These are phyloP conservation scores for Dinochytrium kinnereticum DNA, from an alignment of 371 early-diverging fungal genomes.

Conservation along the genomic window DNA sequence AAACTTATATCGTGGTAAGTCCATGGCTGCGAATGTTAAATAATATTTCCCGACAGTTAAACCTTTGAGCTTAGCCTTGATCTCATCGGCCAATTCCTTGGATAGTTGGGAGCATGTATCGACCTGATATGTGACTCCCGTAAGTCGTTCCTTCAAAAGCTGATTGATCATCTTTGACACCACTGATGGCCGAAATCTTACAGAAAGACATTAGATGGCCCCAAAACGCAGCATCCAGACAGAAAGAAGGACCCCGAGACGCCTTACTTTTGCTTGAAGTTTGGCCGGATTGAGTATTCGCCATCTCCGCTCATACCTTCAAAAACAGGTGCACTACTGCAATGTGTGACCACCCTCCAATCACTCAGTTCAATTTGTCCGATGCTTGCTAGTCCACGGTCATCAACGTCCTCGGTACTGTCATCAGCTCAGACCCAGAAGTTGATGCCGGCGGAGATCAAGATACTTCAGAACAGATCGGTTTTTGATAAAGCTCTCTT, in stretches of 20 bases:
- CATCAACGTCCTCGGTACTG: background rate
- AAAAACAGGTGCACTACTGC: background rate
- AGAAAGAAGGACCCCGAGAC: background rate
- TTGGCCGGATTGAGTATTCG: slow-evolving; percentile 52
- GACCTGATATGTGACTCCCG: slow-evolving; percentile 58
- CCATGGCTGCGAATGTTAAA: slow-evolving; percentile 51
- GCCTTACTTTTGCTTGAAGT: slow-evolving; percentile 60
- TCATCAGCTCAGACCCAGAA: background rate
- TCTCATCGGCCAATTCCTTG: slow-evolving; percentile 66
- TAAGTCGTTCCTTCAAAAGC: slow-evolving; percentile 57
- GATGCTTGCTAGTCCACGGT: no score
- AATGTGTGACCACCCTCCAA: background rate
- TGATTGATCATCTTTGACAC: slow-evolving; percentile 63
- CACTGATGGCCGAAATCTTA: slow-evolving; percentile 64
- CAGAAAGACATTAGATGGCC: background rate
- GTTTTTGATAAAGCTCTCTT: background rate
- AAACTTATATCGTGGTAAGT: slow-evolving; percentile 68
- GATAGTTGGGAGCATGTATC: slow-evolving; percentile 63
- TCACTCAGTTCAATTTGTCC: no score
- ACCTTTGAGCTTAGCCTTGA: slow-evolving; percentile 70
- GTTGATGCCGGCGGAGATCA: background rate
- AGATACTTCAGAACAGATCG: background rate
- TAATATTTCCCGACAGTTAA: background rate
- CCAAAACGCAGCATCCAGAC: background rate
- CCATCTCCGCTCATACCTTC: slow-evolving; percentile 1